These are phyloP conservation scores for Caryopteris hybrid DNA, from an alignment of 305 asterid species.

Conservation along the genomic window DNA sequence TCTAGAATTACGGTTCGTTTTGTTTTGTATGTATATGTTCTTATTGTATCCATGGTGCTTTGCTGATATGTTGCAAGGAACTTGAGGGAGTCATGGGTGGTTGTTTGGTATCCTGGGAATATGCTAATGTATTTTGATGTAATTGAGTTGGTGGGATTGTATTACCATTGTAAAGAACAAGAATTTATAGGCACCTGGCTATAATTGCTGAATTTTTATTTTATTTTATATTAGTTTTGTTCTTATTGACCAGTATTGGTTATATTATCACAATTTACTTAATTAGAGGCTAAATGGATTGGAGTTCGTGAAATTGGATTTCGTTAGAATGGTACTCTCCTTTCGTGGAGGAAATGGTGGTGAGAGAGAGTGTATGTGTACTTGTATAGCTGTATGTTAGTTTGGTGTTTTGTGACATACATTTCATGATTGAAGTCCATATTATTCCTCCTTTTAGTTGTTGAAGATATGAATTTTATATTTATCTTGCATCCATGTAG, in stretches of 20 bases:
- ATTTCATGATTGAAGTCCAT: not conserved
- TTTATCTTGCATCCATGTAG: conserved; percentile 34
- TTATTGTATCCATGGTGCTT: not conserved
- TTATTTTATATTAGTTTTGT: not conserved
- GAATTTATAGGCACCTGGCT: not conserved
- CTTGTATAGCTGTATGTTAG: not conserved
- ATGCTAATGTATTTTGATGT: not conserved
- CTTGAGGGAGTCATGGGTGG: not conserved
- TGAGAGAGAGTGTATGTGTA: not conserved
- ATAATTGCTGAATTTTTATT: not conserved
- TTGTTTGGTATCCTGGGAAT: not conserved
- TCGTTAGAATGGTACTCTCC: not conserved
- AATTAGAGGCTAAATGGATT: not conserved
- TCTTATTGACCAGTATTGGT: not conserved
- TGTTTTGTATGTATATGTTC: conserved; percentile 13
- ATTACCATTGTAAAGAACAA: not conserved
- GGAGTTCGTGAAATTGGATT: not conserved
- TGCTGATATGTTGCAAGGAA: not conserved
- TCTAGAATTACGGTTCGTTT: conserved; percentile 78
- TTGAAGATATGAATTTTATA: not conserved
- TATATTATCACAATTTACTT: not conserved
- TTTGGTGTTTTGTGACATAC: not conserved
- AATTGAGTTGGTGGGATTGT: not conserved
- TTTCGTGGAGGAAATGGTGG: not conserved
- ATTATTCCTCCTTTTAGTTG: not conserved